A percentile compares a stretch with the other conserved stretches of the same genome.
Evolutionary conservation across 768 basidiomycete species (phyloP).

Genomic region (Termitomyces sp.): DNA sequence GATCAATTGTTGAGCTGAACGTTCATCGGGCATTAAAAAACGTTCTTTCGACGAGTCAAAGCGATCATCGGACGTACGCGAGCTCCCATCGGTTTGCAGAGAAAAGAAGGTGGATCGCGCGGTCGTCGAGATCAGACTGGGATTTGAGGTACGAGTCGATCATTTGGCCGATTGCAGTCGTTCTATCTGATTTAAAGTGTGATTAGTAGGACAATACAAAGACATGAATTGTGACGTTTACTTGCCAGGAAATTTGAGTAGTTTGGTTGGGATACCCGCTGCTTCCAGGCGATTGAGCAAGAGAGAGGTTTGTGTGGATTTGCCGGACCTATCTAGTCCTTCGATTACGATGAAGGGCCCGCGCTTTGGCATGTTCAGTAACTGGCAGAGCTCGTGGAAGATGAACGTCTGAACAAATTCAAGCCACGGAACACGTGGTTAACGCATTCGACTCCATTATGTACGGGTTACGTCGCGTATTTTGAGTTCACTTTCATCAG

Average conservation of each 20-base stretch:
- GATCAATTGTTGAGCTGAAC: conserved; percentile 53
- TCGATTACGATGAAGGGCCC: conserved; percentile 91
- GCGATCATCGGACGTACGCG: conserved; percentile 41
- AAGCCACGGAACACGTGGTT: not conserved
- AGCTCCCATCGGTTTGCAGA: conserved; percentile 97
- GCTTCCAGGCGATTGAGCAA: conserved; percentile 51
- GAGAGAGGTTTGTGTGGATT: conserved; percentile 76
- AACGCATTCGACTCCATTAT: not conserved
- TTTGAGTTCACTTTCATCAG: not conserved
- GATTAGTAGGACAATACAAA: not conserved
- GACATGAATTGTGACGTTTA: not conserved
- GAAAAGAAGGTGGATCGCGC: conserved; percentile 89
- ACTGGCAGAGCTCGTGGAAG: not conserved
- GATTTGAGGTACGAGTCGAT: conserved; percentile 90
- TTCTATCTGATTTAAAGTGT: conserved; percentile 58
- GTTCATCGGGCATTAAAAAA: not conserved
- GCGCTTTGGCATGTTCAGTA: conserved; percentile 25
- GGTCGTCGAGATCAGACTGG: conserved; percentile 84
- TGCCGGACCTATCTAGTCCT: conserved; percentile 94
- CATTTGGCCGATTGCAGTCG: conserved; percentile 86
- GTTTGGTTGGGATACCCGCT: conserved; percentile 39
- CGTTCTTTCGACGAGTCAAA: not conserved
- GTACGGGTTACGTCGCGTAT: not conserved
- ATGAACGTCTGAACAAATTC: no score
- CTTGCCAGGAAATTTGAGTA: conserved; percentile 89